Conservation (phyloP, 176 grass and related monocot genomes). For the Oryza officinalis region DNA sequence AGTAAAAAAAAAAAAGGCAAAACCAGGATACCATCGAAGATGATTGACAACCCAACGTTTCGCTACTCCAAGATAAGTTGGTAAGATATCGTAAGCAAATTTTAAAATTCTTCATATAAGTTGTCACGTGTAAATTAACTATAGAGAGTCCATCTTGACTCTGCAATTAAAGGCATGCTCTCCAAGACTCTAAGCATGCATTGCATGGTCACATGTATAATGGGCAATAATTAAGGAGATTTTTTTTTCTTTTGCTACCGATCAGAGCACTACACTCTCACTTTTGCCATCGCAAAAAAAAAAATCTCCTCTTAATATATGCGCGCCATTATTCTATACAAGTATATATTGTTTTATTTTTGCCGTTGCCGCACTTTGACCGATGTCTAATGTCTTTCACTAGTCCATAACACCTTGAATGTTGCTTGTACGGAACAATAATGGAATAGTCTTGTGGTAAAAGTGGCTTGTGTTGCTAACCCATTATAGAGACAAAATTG, state of each 20-base stretch:
- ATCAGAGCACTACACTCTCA: neutral
- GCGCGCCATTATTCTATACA: neutral
- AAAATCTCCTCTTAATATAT: neutral
- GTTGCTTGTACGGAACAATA: neutral
- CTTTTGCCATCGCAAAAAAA: neutral
- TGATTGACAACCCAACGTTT: too few species aligned
- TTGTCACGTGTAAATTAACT: neutral
- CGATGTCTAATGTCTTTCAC: too few species aligned
- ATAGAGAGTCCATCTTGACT: neutral
- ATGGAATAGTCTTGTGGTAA: too few species aligned
- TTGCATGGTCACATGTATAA: neutral
- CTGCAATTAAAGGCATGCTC: too few species aligned
- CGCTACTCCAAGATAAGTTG: too few species aligned
- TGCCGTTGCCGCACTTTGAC: too few species aligned
- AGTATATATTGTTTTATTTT: neutral
- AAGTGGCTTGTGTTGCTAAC: too few species aligned
- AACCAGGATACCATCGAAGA: too few species aligned
- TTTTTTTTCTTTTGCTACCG: neutral
- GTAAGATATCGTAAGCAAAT: neutral
- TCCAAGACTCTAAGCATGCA: neutral
- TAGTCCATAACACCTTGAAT: neutral
- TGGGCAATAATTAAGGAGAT: neutral
- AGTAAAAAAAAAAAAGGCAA: too few species aligned
- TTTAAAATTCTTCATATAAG: neutral
- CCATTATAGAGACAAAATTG: too few species aligned